Evolutionary conservation across 148 eudicot species (phyloP), one percentile per base, ranked within the genome.

Genomic region (Chenopodium quinoa): DNA sequence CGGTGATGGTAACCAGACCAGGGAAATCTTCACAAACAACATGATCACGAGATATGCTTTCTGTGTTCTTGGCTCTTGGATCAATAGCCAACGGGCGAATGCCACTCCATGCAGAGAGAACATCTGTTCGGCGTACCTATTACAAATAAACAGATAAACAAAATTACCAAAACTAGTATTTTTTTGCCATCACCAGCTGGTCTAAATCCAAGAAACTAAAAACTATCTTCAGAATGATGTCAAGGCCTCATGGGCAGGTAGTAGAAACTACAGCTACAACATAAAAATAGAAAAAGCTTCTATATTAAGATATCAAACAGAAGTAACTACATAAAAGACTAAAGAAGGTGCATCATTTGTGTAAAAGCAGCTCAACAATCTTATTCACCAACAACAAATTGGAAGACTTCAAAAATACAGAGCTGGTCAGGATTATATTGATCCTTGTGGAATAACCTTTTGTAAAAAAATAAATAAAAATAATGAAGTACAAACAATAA

Each of bases 51-150:
- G 99, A 96, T 68, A 96, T 93, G 87, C 97, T 93, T 79, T 93
- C 99, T 0, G 99, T 95, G 84, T 84, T 95, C 75, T 93, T 95
- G 56, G 99, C 98, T 74, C 76, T 93, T 72, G 99, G 99, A 84
- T 95, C 99, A 80, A 83, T 88, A n/a, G 99, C 99, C 89, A 95
- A 81, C 71, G 99, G 99, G 11, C 99, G 94, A 74, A 95, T 95
- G 79, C 99, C 99, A 87, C 99, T 95, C 99, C 99, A 95, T 71
- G 99, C 99, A 75, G 99, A 95, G 81, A 95, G 94, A 73, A 95
- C 99, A 90, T 95, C 99, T 72, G 81, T 84, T 58, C 99, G 94
- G 31, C 99, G 93, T 48, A 95, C 99, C 99, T 95, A 76, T 73
- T 7, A 60, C 60, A 56, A 56, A 64, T 40, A 31, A 64, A 67